A percentile compares a stretch with the other conserved stretches of the same genome.
phyloP scores from a whole-genome alignment of 2,329 filamentous ascomycete genomes.

The Scorias spongiosa region DNA sequence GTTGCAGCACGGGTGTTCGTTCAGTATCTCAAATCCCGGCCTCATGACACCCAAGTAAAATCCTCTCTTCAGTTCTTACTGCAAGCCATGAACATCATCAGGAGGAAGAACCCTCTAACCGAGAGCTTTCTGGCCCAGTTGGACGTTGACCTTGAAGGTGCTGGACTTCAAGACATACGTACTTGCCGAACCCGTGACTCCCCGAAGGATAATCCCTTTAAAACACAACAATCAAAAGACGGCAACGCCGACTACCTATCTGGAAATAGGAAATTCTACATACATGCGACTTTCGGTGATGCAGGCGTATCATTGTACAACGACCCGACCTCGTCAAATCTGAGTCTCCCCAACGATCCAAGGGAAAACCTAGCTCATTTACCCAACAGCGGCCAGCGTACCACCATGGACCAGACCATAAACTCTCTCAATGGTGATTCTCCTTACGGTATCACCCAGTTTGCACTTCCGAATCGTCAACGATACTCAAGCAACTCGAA shows the following conservation, averaged over 20 bases:
- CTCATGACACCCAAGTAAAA: constrained; percentile 62
- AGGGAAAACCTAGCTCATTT: not conserved
- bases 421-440: too few relatives aligned
- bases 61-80: constrained; percentile 83
- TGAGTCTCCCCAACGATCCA: not conserved
- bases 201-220: constrained; percentile 7
- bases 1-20: constrained; percentile 92
- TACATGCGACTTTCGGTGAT: not conserved
- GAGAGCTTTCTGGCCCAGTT: constrained; percentile 90
- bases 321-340: not conserved
- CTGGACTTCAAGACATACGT: constrained; percentile 36
- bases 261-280: not conserved
- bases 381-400: too few relatives aligned
- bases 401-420: too few relatives aligned
- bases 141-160: constrained; percentile 73
- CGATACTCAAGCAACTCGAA: not conserved
- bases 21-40: constrained; percentile 88
- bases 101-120: constrained; percentile 74
- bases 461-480: not conserved
- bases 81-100: constrained; percentile 77
- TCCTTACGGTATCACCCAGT: not conserved
- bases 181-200: constrained; percentile 9
- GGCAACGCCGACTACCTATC: constrained; percentile 3
- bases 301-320: not conserved
- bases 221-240: constrained; percentile 1